Evolutionary conservation across 257 asterid species (phyloP).

Genomic region (Solanum lignicaule): DNA sequence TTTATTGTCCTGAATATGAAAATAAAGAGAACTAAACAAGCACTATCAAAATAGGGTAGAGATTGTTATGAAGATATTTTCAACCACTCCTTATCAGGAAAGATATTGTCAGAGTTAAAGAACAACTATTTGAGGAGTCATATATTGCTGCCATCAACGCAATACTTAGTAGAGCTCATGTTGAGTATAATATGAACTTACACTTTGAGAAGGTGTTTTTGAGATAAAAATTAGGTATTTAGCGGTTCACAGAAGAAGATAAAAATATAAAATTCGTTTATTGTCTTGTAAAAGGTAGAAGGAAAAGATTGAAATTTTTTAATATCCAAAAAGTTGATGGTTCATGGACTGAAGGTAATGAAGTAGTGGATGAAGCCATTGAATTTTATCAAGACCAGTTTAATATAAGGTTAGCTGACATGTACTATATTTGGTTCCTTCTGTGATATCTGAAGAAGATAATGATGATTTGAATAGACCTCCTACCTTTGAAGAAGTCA

Average conservation of each 20-base stretch:
- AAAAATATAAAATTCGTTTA: not conserved
- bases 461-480: not conserved
- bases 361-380: not conserved
- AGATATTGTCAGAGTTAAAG: not conserved
- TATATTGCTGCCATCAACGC: not conserved
- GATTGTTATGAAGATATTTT: not conserved
- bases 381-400: not conserved
- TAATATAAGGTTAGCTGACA: not conserved
- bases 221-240: not conserved
- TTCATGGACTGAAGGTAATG: not conserved
- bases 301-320: not conserved
- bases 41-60: not conserved
- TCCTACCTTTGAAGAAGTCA: not conserved
- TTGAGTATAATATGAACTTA: not conserved
- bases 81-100: not conserved
- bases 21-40: not conserved
- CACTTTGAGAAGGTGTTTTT: not conserved
- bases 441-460: not conserved
- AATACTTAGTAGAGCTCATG: not conserved
- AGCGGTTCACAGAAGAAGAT: not conserved
- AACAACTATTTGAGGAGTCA: not conserved
- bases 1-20: not conserved
- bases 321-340: not conserved
- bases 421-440: not conserved
- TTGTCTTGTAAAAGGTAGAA: not conserved